phyloP scores from a whole-genome alignment of 1,139 yeast species.

The Blastobotrys persicus region DNA sequence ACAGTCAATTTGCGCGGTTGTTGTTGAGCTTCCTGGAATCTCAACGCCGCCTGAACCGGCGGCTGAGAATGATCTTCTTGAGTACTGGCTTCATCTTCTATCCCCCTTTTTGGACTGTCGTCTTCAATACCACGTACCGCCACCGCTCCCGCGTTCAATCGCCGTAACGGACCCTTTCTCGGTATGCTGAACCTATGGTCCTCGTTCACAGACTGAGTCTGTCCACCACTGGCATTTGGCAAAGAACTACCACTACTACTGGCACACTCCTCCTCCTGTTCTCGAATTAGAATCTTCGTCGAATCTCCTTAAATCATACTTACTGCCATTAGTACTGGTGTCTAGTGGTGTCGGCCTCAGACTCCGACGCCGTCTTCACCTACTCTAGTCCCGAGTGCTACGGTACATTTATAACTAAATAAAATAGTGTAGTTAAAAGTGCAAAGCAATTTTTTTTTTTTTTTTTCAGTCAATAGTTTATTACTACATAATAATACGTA shows the following conservation, averaged over 20 bases:
- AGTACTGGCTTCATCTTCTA: background rate
- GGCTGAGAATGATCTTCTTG: slow-evolving; percentile 6
- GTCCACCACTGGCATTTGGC: background rate
- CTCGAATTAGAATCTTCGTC: background rate
- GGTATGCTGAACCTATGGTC: background rate
- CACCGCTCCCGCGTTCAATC: background rate
- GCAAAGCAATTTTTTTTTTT: no score
- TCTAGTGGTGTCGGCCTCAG: no score
- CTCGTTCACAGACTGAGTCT: background rate
- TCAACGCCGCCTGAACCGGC: slow-evolving; percentile 1
- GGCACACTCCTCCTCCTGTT: background rate
- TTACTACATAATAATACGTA: no score
- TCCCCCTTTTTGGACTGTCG: no score
- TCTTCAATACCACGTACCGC: background rate
- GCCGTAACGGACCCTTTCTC: background rate
- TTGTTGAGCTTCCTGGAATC: background rate
- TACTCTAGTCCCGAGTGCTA: no score
- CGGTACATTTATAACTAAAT: no score
- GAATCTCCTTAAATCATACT: background rate
- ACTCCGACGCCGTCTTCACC: no score
- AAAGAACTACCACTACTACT: background rate
- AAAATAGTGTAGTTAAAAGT: no score
- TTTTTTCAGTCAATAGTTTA: no score
- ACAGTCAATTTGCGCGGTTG: slow-evolving; percentile 1
- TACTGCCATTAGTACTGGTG: background rate